These are phyloP conservation scores for Fusarium anthophilum DNA, from an alignment of 2,329 filamentous ascomycete genomes.

Conservation along the genomic window DNA sequence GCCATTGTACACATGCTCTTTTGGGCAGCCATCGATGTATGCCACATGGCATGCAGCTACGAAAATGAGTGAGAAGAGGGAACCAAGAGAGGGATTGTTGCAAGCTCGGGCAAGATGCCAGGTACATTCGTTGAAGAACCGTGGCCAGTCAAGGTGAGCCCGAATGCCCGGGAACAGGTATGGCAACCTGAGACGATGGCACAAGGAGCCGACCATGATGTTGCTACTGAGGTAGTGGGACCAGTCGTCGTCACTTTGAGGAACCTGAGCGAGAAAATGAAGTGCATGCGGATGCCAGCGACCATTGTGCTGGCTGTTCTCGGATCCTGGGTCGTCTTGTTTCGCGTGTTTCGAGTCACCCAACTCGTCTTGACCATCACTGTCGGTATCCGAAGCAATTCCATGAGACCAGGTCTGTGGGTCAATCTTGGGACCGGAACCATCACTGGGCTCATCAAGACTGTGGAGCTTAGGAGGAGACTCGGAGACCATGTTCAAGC, in stretches of 20 bases:
- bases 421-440: neutral
- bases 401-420: neutral
- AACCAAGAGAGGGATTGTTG: slow-evolving; percentile 1
- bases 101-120: neutral
- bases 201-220: neutral
- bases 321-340: neutral
- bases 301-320: neutral
- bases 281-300: slow-evolving; percentile 16
- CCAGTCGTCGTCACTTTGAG: slow-evolving; percentile 16
- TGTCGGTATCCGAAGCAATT: neutral
- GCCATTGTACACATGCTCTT: neutral
- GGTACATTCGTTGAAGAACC: slow-evolving; percentile 14
- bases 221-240: slow-evolving; percentile 16
- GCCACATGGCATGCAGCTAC: slow-evolving; percentile 24
- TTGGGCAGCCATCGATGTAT: slow-evolving; percentile 1
- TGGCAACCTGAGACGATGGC: slow-evolving; percentile 4
- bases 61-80: slow-evolving; percentile 24
- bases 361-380: neutral
- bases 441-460: neutral
- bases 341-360: neutral
- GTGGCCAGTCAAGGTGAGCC: neutral
- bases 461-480: neutral
- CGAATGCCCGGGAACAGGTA: neutral
- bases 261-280: slow-evolving; percentile 15
- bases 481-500: neutral